Evolutionary conservation across 1,284 basidiomycete genomes (phyloP).

Genomic region (Moesziomyces sp.): DNA sequence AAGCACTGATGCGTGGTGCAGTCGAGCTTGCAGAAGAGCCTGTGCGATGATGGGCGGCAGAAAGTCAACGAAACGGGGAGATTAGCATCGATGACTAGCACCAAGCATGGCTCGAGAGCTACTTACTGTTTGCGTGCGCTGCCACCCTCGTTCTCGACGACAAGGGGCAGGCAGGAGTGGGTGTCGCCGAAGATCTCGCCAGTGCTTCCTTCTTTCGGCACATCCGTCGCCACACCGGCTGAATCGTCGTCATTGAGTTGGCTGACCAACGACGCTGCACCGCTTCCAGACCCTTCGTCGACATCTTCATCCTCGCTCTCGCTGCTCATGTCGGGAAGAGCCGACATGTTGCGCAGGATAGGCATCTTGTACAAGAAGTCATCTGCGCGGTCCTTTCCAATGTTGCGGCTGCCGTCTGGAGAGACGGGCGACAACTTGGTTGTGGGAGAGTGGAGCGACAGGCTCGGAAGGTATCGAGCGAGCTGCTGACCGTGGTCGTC

Average conservation of each 20-base stretch:
- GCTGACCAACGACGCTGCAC: not conserved
- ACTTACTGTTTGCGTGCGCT: conserved; percentile 5
- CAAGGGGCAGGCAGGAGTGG: conserved; percentile 20
- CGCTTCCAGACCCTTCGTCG: not conserved
- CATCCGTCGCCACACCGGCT: not conserved
- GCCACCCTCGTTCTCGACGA: conserved; percentile 1
- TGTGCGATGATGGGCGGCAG: not conserved
- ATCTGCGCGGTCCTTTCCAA: not conserved
- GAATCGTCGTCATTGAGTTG: no score
- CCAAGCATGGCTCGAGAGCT: no score
- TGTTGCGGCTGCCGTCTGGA: not conserved
- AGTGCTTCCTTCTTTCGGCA: conserved; percentile 25
- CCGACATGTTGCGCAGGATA: conserved; percentile 33
- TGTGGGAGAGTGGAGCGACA: not conserved
- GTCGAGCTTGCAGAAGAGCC: conserved; percentile 33
- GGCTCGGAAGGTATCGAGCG: conserved; percentile 9
- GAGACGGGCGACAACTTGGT: not conserved
- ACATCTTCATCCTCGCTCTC: conserved; percentile 29
- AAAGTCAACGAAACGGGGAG: no score
- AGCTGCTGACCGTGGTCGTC: conserved; percentile 1
- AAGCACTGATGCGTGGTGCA: conserved; percentile 48
- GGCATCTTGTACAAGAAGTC: conserved; percentile 44
- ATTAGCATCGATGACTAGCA: no score
- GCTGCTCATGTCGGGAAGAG: conserved; percentile 39
- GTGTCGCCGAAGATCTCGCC: conserved; percentile 35